Evolutionary conservation across 1,139 yeast genomes (phyloP), one percentile per base, ranked within the genome.

Genomic region (Magnusiomyces paraingens): DNA sequence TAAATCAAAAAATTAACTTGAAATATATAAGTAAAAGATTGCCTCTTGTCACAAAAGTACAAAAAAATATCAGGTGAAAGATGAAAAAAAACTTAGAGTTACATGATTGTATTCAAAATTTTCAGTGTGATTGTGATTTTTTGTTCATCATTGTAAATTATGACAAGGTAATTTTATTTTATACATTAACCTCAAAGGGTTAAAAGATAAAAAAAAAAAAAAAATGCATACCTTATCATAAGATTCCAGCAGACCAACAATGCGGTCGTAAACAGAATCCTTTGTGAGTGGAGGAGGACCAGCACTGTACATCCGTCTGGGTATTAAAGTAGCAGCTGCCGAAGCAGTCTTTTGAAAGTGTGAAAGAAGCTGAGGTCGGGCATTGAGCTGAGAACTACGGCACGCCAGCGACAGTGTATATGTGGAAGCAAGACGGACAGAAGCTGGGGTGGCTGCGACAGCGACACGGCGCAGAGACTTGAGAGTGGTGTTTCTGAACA

Each of bases 191-290:
- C 15, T 18, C 22, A 21, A 17, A 3, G 17, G 17, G 15, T 20
- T 39, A 29, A 36, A 17, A 21, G 5, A n/a, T 8, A 38, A 18
- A 18, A 4, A 41, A 49, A 12, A 5, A 50, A 17, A 5, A 43
- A 42, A 29, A 42, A 36, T 22, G 61, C 61, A 71, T 74, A 85
- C 81, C 72, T 87, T 88, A 68, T 84, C 91, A 70, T 83, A 87
- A 17, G 88, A 84, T 72, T 85, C 87, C 64, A 88, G 77, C 62
- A 88, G 77, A 65, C 86, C 95, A 58, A 85, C 65, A 59, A 88
- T 79, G 73, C 96, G 81, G 68, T 83, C 88, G 63, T 77, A 77
- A 57, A 89, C 88, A 55, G 65, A 66, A 52, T 70, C 73, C 50
- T 63, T 61, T 15, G 73, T 70, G 55, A 70, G 61, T 47, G 71